A percentile compares a stretch with the other conserved stretches of the same genome.
Conservation (phyloP, 2,329 filamentous ascomycete genomes). For the Diplodia scrobiculata region DNA sequence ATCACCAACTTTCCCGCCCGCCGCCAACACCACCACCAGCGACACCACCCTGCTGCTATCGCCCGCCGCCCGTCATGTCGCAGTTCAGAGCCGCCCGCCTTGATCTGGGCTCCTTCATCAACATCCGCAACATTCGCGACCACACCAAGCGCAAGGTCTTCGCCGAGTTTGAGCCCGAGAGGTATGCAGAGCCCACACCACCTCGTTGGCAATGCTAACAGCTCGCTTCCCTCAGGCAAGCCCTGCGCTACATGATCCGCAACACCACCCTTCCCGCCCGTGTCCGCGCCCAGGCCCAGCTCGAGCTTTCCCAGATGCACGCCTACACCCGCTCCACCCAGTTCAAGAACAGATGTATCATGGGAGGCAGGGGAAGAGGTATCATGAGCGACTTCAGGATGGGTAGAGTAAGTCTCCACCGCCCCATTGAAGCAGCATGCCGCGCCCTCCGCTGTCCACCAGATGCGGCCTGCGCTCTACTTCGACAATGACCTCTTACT, state of each 20-base stretch:
- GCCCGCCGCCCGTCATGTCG: constrained; percentile 47
- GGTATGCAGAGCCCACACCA: constrained; percentile 57
- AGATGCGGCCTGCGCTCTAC: neutral
- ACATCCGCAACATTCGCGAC: constrained; percentile 84
- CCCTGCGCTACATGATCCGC: constrained; percentile 76
- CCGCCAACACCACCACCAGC: neutral
- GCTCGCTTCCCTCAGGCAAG: constrained; percentile 67
- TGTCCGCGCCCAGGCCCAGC: constrained; percentile 85
- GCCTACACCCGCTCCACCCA: constrained; percentile 91
- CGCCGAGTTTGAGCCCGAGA: constrained; percentile 80
- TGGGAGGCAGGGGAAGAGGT: constrained; percentile 87
- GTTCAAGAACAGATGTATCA: constrained; percentile 89
- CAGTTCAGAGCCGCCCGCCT: constrained; percentile 90
- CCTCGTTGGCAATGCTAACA: constrained; percentile 63
- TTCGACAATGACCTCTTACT: neutral
- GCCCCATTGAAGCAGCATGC: neutral
- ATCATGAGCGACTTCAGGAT: constrained; percentile 92
- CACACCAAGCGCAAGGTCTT: constrained; percentile 96
- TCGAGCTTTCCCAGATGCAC: constrained; percentile 93
- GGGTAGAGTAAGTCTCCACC: constrained; percentile 69
- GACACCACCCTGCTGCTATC: neutral
- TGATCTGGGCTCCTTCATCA: constrained; percentile 84
- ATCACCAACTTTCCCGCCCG: neutral
- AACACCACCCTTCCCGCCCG: constrained; percentile 83
- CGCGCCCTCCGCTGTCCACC: neutral